These are phyloP conservation scores for Shiraia sp. DNA, from an alignment of 2,329 filamentous ascomycete genomes.

Conservation along the genomic window DNA sequence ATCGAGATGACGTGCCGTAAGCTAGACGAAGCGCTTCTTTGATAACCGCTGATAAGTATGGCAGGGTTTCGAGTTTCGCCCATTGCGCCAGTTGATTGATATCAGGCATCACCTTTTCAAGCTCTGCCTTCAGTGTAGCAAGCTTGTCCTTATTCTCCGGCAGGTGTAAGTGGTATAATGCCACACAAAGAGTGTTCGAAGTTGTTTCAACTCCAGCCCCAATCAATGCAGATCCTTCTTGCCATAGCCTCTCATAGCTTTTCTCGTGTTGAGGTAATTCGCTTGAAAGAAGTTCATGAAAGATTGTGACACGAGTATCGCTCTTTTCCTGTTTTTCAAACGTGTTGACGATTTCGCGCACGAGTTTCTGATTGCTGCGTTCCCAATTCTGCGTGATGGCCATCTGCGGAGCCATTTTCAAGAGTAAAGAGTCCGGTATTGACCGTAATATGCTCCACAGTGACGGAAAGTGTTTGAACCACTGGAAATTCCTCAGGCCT, in stretches of 20 bases:
- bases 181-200: conserved; percentile 13
- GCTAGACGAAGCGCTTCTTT: conserved; percentile 27
- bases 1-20: conserved; percentile 25
- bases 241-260: not conserved
- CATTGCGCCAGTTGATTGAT: not conserved
- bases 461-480: no score
- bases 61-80: conserved; percentile 20
- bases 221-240: not conserved
- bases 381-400: no score
- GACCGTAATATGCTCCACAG: no score
- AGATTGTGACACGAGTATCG: no score
- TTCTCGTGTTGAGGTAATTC: not conserved
- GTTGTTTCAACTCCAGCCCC: conserved; percentile 26
- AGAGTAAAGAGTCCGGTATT: no score
- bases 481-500: no score
- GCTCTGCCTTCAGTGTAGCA: conserved; percentile 15
- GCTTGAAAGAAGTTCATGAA: not conserved
- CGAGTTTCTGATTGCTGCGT: no score
- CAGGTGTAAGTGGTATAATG: conserved; percentile 19
- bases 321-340: no score
- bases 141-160: conserved; percentile 10
- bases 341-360: no score
- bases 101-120: conserved; percentile 16
- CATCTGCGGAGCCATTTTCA: no score
- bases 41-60: conserved; percentile 30